Percentiles rank a stretch among this genome's conserved stretches.
Conservation (phyloP, 2,329 filamentous ascomycete genomes). For the Bipolaris oryzae region DNA sequence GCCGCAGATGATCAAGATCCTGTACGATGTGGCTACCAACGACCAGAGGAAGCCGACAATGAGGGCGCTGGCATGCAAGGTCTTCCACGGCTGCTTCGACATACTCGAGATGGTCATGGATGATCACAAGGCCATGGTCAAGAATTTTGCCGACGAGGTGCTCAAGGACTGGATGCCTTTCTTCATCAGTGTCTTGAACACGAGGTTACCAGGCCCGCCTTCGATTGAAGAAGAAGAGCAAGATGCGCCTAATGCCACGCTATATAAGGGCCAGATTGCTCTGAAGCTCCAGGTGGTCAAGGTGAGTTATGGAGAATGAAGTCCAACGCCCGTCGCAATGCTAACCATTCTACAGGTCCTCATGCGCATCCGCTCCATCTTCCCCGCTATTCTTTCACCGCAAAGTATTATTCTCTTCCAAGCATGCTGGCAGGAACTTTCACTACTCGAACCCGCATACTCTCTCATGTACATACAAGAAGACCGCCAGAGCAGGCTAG, state of each 20-base stretch:
- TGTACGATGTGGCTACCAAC: conserved; percentile 82
- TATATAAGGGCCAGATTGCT: conserved; percentile 81
- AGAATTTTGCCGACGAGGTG: conserved; percentile 85
- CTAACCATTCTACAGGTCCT: conserved; percentile 63
- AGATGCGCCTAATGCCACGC: conserved; percentile 62
- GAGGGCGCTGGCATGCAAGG: conserved; percentile 83
- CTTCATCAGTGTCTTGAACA: conserved; percentile 79
- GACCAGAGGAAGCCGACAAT: conserved; percentile 75
- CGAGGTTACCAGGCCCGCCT: conserved; percentile 68
- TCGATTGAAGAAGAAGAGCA: conserved; percentile 64
- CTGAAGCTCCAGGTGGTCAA: conserved; percentile 94
- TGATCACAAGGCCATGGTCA: conserved; percentile 84
- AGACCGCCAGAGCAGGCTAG: conserved; percentile 83
- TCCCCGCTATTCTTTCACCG: conserved; percentile 79
- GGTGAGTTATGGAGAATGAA: conserved; percentile 47
- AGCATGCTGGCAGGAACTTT: conserved; percentile 87
- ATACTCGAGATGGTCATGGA: conserved; percentile 97
- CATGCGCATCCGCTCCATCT: conserved; percentile 84
- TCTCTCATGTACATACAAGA: conserved; percentile 84
- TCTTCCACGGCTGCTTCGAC: conserved; percentile 91
- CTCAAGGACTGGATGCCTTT: conserved; percentile 87
- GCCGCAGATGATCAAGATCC: conserved; percentile 78
- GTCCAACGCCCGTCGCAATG: not conserved
- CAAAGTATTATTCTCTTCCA: conserved; percentile 85
- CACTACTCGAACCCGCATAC: conserved; percentile 73